Evolutionary conservation across 768 basidiomycete genomes (phyloP), one percentile per base, ranked within the genome.

Genomic region (Naganishia kalamii): DNA sequence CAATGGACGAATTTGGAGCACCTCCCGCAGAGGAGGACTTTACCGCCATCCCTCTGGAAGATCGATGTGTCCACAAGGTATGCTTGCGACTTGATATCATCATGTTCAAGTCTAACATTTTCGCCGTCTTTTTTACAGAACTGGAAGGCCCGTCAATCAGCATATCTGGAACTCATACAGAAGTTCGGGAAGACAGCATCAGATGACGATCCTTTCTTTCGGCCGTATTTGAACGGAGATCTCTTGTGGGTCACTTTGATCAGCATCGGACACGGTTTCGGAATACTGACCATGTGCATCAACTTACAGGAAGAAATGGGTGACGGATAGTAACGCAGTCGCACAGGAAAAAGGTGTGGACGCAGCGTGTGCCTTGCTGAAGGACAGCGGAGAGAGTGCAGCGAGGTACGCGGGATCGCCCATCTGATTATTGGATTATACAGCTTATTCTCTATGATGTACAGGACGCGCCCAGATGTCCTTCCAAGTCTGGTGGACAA

Each of bases 341-440:
- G 93, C 94, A 12, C 96, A 99, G 79, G 96, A 99, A 82, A 97
- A 94, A 76, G 96, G 90, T 33, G 84, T 98, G 5, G 94, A 97
- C 75, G 91, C 88, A 70, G 79, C 93, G 35, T 85, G 88, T 61
- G 83, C 87, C 32, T 83, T 98, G 65, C 86, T 96, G 70, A 90
- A 92, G 80, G 90, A 87, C 74, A 89, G 92, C 7, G 96, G 94
- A 66, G 91, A 93, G 82, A 87, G 84, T 48, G 85, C 88, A 48
- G 88, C 88, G 50, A 87, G 72, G 80, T 80, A 29, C 65, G 79
- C 70, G 5, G 32, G 19, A 10, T 44, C 27, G 27, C 48, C 37
- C 13, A 13, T 48, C 46, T 10, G 37, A 2, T 5, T 12, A 32
- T 21, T n/a, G 3, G 2, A 23, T 13, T 4, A 21, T 43, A 3